Percentiles rank a stretch among this genome's conserved stretches.
These are phyloP conservation scores for Candida andamanensis DNA, from an alignment of 805 yeast genomes.

Conservation along the genomic window DNA sequence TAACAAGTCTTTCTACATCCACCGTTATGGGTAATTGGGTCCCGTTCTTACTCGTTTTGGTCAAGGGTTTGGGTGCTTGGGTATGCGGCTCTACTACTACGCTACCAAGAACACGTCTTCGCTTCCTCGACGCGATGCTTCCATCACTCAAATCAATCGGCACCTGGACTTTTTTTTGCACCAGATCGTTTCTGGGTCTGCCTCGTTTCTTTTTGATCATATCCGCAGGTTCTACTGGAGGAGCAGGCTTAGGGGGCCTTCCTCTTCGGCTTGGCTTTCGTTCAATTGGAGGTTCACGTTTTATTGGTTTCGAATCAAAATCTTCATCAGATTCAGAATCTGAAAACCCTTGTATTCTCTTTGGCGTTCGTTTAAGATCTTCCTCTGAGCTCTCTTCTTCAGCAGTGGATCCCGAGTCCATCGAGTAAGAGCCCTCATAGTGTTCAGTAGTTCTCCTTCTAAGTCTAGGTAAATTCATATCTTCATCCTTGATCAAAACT, in stretches of 20 bases:
- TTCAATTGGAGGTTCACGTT: background rate
- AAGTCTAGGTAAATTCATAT: constrained; percentile 8
- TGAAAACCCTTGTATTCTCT: no score
- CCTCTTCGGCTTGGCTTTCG: constrained; percentile 6
- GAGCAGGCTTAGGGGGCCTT: constrained; percentile 6
- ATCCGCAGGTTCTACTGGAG: constrained; percentile 2
- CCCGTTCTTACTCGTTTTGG: background rate
- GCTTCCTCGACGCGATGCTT: constrained; percentile 2
- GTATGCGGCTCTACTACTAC: no score
- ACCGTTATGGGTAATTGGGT: constrained; percentile 21
- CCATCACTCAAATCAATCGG: constrained; percentile 3
- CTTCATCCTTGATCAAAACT: constrained; percentile 17
- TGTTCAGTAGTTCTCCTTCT: constrained; percentile 2
- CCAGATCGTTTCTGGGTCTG: constrained; percentile 10
- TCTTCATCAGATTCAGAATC: background rate
- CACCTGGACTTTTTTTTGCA: background rate
- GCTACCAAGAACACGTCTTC: constrained; percentile 1
- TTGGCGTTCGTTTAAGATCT: no score
- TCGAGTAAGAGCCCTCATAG: background rate
- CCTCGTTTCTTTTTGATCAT: constrained; percentile 8
- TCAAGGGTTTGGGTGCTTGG: background rate
- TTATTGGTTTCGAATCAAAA: background rate
- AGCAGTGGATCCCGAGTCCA: background rate
- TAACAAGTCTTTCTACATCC: constrained; percentile 24
- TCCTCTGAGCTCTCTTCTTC: background rate